phyloP scores from a whole-genome alignment of 2,329 filamentous ascomycete genomes.

The Aschersonia sp. region DNA sequence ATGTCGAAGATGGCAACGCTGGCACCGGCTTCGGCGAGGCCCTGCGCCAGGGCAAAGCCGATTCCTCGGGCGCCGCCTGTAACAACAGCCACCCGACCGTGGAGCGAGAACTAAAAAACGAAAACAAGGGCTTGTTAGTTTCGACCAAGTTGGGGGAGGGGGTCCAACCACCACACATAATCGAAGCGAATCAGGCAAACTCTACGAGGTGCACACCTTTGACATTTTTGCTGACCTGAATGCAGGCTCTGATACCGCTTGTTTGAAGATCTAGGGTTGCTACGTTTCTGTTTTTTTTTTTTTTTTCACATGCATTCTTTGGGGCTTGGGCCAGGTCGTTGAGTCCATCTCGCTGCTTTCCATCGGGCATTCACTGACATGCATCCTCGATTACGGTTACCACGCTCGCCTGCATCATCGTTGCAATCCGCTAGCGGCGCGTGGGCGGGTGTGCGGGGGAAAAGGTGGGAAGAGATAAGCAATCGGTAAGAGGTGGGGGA shows the following conservation, averaged over 20 bases:
- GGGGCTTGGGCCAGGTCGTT: no score
- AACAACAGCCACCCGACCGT: constrained; percentile 26
- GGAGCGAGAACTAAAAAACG: constrained; percentile 26
- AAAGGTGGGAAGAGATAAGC: neutral
- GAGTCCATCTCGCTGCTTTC: no score
- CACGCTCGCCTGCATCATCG: no score
- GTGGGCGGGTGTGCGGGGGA: neutral
- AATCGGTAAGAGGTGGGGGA: neutral
- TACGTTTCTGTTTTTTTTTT: no score
- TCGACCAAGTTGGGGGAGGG: neutral
- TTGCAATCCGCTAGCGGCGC: neutral
- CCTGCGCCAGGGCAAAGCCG: constrained; percentile 42
- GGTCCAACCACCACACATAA: neutral
- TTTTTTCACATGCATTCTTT: no score
- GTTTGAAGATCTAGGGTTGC: no score
- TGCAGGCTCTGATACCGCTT: no score
- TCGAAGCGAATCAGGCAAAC: no score
- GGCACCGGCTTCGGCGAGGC: constrained; percentile 24
- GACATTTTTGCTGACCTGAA: no score
- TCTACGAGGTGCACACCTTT: no score
- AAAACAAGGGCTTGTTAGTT: neutral
- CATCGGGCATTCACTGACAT: no score
- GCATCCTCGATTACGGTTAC: no score
- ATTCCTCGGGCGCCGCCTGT: constrained; percentile 45
- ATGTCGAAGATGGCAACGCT: constrained; percentile 43